Base-by-base conservation (phyloP, 2,329 filamentous ascomycete species). In the Monilinia aucupariae region DNA sequence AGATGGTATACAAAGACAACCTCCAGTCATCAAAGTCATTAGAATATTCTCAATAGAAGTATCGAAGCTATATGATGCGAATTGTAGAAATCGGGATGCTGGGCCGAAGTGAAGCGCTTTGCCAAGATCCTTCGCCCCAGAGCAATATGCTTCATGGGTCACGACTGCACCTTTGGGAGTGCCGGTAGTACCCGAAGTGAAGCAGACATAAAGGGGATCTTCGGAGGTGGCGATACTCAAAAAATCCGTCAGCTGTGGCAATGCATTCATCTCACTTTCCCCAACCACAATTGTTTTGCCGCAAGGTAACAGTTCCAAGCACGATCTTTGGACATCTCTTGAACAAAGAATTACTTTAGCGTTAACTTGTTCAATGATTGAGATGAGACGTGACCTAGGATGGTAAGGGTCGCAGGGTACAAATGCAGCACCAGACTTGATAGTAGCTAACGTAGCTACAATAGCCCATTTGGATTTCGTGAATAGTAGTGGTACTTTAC, bases 111-210 rank as follows among this genome's bases (percentile, higher is more conserved):
- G 54, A 72, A 78, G 58, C 70, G 72, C 4, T 74, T 55, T 53
- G 13, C 62, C 54, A 45, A 64, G 32, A 71, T 75, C 39, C 71
- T 73, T 61, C 1, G 54, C 48, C 0, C 61, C 53, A 3, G 61
- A 59, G 32, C 53, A 59, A 27, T 59, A 63, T 59, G 53, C 54
- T 51, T 45, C 22, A 45, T 63, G 61, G 5, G 32, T 49, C 5
- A 63, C 27, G 1, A 59, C 27, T 17, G 48, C 64, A 25, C 74
- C 77, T 65, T 80, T 80, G 0, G 77, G 78, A 3, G 67, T 71
- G 0, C 78, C 78, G 1, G 77, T 78, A 8, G 75, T 76, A 0
- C 78, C 78, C 0, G 77, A 80, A 0, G 79, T 80, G 64, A 78
- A 80, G 60, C 73, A 76, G 0, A 80, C 32, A 61, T 78, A 81